Base-by-base conservation (phyloP, 2,329 filamentous ascomycete genomes). In the Cercospora zeina region DNA sequence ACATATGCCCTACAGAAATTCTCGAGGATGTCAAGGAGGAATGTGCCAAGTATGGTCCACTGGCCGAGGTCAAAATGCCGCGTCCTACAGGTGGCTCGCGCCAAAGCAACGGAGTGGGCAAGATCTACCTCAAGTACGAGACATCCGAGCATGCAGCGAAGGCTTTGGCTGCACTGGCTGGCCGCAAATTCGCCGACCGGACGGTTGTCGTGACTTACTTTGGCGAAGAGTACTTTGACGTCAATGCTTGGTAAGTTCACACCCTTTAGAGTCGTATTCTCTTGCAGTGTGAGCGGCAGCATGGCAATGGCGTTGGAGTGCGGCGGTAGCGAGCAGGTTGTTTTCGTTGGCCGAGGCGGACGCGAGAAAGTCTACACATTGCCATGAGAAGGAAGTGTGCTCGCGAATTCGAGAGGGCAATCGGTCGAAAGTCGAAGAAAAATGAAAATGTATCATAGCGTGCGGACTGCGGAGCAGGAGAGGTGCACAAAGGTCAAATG, bases 161-260 rank as follows among this genome's bases (percentile, higher is more conserved):
- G 72, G 96, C 95, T 7, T 81, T 99, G 61, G 87, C 89, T 71
- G 88, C 91, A n/a, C 81, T 99, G 70, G 95, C 96, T 31, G 95
- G 95, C 51, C 85, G 96, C 67, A 97, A 97, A 76, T 99, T 99
- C 75, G 90, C 93, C 0, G 91, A 97, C 78, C 86, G 96, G 70
- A 99, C 95, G 3, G 96, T 99, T 30, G 92, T 99, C 11, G 92
- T 91, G 2, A 97, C 95, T 3, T 97, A 95, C 78, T 99, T 97
- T 76, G 90, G 92, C 21, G 96, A 97, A 87, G 93, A 97, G 78
- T 96, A 96, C 74, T 97, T 97, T 71, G 93, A 97, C 72, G 89
- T 96, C 62, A 86, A 85, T 71, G 91, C 91, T 54, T 96, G 92
- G 91, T 96, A 87, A 62, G 61, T 33, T n/a, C 50, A 47, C 33